Evolutionary conservation across 2,329 filamentous ascomycete species (phyloP).

Genomic region (Sporothrix inflata): DNA sequence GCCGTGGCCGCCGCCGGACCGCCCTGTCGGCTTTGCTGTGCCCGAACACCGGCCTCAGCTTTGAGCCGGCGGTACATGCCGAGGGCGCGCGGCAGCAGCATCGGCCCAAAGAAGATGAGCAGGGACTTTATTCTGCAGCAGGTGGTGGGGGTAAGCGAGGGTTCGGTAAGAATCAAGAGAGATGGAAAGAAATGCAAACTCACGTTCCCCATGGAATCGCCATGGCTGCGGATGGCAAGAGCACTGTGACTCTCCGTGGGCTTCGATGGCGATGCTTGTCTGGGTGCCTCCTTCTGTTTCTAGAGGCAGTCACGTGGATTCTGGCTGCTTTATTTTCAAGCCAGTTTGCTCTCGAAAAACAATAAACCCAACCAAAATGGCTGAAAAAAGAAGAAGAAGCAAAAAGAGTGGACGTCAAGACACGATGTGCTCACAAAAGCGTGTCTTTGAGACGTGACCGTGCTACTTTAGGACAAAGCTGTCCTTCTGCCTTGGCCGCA

Average conservation of each 20-base stretch:
- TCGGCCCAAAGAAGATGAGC: constrained; percentile 68
- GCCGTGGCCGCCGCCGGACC: constrained; percentile 55
- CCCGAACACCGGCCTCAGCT: constrained; percentile 48
- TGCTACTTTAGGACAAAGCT: constrained; percentile 16
- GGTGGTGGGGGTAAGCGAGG: constrained; percentile 5
- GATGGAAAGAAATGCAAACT: constrained; percentile 38
- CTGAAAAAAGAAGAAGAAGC: not conserved
- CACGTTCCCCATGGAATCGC: constrained; percentile 55
- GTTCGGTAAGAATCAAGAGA: not conserved
- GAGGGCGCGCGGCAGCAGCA: constrained; percentile 69
- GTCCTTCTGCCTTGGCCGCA: constrained; percentile 1
- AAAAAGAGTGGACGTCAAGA: not conserved
- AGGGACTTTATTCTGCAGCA: constrained; percentile 56
- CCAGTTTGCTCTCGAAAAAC: not conserved
- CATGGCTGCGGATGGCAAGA: constrained; percentile 28
- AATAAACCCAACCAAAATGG: not conserved
- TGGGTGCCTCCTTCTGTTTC: not conserved
- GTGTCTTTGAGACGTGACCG: constrained; percentile 9
- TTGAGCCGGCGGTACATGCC: constrained; percentile 63
- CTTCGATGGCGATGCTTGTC: not conserved
- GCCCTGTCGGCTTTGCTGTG: constrained; percentile 44
- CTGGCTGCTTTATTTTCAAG: not conserved
- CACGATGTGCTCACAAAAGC: not conserved
- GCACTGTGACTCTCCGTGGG: not conserved
- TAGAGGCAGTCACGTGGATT: not conserved